Evolutionary conservation across 495 filamentous ascomycete species (phyloP), one percentile per base, ranked within the genome.

Genomic region (Cercophora samala): DNA sequence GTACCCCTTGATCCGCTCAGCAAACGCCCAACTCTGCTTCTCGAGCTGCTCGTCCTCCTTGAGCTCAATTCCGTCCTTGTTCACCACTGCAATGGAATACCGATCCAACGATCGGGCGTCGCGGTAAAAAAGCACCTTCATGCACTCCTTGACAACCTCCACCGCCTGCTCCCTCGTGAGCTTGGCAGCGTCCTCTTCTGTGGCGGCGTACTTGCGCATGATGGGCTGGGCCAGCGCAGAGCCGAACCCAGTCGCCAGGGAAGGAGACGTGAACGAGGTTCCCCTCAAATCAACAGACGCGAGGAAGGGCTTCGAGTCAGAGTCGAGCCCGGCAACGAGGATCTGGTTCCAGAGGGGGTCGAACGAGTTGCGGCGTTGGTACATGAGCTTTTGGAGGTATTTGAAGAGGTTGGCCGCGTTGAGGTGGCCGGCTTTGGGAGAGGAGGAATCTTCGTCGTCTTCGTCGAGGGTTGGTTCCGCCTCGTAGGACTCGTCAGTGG

Each of bases 41-140:
- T 85, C 84, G 58, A 86, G 78, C 77, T 84, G 81, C 81, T 96
- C 90, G 73, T 90, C 81, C 81, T 94, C 86, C 78, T 87, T 88
- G 74, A 97, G 72, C 70, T 97, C 91, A 71, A 97, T 88, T 29
- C 90, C 90, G 26, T 92, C 90, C 77, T 90, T 87, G 55, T 92
- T 93, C 61, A 99, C 85, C 26, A 97, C 84, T 17, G 93, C 93
- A 76, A 99, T 89, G 63, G 90, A 92, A 78, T 97, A 99, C 76
- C 88, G 84, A 78, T 97, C 92, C 76, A 93, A 77, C 82, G 91
- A 95, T 73, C 95, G 88, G 8, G 95, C 95, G 82, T 99, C 95
- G 68, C 95, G 86, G 82, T 99, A 99, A 83, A 93, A 99, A 64
- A 99, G 84, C 65, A 98, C 93, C 85, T 98, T 98, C 90, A 99